A percentile compares a stretch with the other conserved stretches of the same genome.
These are phyloP conservation scores for Trichoderma oligosporum DNA, from an alignment of 2,329 filamentous ascomycete genomes.

Conservation along the genomic window DNA sequence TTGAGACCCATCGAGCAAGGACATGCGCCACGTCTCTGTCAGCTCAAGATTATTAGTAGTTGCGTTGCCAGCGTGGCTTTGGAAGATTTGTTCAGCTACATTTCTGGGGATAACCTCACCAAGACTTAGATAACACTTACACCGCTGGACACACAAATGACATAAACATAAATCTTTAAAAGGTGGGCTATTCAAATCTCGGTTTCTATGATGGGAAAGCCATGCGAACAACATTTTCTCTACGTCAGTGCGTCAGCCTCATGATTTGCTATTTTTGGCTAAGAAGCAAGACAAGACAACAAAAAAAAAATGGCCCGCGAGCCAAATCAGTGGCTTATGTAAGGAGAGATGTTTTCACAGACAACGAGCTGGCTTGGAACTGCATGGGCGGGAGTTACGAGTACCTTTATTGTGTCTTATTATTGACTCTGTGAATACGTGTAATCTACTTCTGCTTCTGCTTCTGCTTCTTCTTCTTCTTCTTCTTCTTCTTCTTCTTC, in stretches of 20 bases:
- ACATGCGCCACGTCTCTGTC: conserved; percentile 2
- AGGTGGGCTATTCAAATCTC: not conserved
- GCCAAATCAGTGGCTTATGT: not conserved
- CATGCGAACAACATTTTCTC: not conserved
- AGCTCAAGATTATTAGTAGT: not conserved
- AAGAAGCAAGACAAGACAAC: not conserved
- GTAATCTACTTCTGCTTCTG: too few relatives aligned
- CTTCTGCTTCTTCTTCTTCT: too few relatives aligned
- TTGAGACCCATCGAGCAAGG: not conserved
- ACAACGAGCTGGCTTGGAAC: too few relatives aligned
- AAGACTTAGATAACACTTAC: not conserved
- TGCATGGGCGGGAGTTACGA: too few relatives aligned
- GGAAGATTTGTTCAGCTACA: not conserved
- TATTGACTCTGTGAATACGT: too few relatives aligned
- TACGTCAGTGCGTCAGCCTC: conserved; percentile 4
- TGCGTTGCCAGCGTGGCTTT: not conserved
- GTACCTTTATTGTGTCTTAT: too few relatives aligned
- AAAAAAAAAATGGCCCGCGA: not conserved
- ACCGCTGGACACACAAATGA: not conserved
- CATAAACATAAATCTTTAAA: not conserved
- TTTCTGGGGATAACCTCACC: too few relatives aligned
- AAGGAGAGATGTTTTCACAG: not conserved
- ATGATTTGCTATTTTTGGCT: not conserved
- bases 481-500: too few relatives aligned
- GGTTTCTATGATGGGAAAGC: not conserved